Evolutionary conservation across 2,329 filamentous ascomycete genomes (phyloP).

Genomic region (Claviceps digitariae): DNA sequence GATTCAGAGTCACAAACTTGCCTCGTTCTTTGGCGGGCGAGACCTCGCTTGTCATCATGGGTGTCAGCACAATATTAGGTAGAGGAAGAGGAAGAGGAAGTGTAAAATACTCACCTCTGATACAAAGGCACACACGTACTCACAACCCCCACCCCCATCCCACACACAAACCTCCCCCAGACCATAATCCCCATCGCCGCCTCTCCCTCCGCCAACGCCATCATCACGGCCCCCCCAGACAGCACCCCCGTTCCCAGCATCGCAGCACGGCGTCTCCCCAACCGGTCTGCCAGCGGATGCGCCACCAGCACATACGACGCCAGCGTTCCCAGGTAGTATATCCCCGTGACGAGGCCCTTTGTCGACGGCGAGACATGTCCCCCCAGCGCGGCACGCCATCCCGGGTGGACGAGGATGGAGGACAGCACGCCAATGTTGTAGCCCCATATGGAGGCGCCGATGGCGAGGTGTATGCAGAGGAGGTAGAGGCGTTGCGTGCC

Average conservation of each 20-base stretch:
- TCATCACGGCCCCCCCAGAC: conserved; percentile 33
- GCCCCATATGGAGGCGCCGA: conserved; percentile 44
- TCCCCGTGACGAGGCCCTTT: conserved; percentile 39
- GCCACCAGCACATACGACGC: conserved; percentile 40
- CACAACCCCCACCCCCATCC: conserved; percentile 39
- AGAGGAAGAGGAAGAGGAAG: too few relatives aligned
- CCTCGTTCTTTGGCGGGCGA: conserved; percentile 39
- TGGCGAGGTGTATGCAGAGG: conserved; percentile 37
- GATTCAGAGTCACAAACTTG: conserved; percentile 44
- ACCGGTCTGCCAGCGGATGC: conserved; percentile 33
- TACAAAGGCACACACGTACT: conserved; percentile 44
- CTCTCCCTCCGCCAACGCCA: conserved; percentile 28
- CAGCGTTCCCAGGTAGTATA: conserved; percentile 46
- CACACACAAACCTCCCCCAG: conserved; percentile 35
- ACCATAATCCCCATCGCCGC: conserved; percentile 34
- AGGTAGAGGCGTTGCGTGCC: conserved; percentile 25
- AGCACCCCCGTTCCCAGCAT: conserved; percentile 31
- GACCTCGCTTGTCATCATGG: conserved; percentile 29
- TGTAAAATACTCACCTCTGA: conserved; percentile 18
- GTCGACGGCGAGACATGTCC: conserved; percentile 26
- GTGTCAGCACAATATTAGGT: too few relatives aligned
- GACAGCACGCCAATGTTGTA: conserved; percentile 46
- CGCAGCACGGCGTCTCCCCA: conserved; percentile 39
- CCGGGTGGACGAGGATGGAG: conserved; percentile 41
- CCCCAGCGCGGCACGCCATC: conserved; percentile 34